These are phyloP conservation scores for Solanum pinnatisectum DNA, from an alignment of 257 asterid species.

Conservation along the genomic window DNA sequence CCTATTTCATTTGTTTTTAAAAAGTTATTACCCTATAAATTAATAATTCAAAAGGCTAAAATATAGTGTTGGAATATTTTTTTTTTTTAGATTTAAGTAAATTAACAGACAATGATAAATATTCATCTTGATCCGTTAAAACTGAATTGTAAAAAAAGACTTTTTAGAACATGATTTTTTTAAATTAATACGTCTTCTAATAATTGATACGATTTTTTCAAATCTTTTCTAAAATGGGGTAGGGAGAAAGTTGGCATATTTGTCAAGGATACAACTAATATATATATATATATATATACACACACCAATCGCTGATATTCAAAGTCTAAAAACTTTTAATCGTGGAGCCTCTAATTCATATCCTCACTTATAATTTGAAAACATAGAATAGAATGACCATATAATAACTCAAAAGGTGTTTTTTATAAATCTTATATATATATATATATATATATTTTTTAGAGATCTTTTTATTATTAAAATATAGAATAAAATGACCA, in stretches of 20 bases:
- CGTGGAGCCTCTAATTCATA: background rate
- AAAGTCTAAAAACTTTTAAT: background rate
- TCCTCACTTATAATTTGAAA: background rate
- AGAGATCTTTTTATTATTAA: background rate
- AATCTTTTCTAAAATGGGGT: background rate
- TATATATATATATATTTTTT: no score
- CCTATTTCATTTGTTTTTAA: background rate
- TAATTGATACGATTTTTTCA: background rate
- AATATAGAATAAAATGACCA: background rate
- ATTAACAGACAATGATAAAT: background rate
- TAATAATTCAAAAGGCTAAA: background rate
- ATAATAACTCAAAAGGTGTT: background rate
- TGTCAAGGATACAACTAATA: no score
- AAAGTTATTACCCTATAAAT: background rate
- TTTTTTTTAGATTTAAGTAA: background rate
- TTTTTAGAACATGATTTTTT: background rate
- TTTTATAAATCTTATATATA: background rate
- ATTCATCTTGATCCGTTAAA: background rate
- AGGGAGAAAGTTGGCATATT: background rate
- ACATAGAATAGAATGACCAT: background rate
- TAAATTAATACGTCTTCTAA: background rate
- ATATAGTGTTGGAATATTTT: background rate
- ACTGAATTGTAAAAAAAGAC: background rate
- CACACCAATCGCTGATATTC: no score
- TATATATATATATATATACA: no score